Conservation (phyloP, 2,329 filamentous ascomycete genomes). For the Ophiostoma sp. region DNA sequence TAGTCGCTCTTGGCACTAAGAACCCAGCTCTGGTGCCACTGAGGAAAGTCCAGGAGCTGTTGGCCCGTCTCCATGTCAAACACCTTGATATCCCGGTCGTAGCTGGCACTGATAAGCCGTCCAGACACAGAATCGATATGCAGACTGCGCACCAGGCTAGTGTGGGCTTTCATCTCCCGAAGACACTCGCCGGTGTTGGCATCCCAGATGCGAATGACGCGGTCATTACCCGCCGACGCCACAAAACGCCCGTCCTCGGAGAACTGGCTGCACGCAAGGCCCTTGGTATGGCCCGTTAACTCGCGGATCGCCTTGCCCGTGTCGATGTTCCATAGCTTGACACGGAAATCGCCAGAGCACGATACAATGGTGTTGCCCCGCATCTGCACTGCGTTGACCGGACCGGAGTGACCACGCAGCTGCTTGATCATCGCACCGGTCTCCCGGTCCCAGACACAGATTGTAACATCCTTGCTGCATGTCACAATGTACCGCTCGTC, state of each 20-base stretch:
- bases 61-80: constrained; percentile 79
- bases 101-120: constrained; percentile 83
- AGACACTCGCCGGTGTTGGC: constrained; percentile 82
- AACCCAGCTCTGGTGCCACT: constrained; percentile 96
- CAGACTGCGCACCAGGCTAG: constrained; percentile 78
- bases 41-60: constrained; percentile 77
- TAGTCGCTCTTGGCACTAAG: constrained; percentile 94
- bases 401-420: constrained; percentile 78
- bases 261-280: constrained; percentile 92
- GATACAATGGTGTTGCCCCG: constrained; percentile 88
- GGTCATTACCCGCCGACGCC: constrained; percentile 90
- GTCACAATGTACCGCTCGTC: constrained; percentile 90
- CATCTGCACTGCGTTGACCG: constrained; percentile 94
- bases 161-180: constrained; percentile 74
- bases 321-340: constrained; percentile 93
- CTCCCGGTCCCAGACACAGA: constrained; percentile 87
- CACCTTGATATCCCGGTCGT: constrained; percentile 92
- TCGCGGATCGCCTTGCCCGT: constrained; percentile 85
- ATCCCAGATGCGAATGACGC: constrained; percentile 93
- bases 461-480: constrained; percentile 90
- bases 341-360: constrained; percentile 86
- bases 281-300: constrained; percentile 84
- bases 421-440: constrained; percentile 72
- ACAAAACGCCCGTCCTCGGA: constrained; percentile 91
- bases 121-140: constrained; percentile 85